Conservation (phyloP, 2,329 filamentous ascomycete genomes). For the Dendryphion nanum region DNA sequence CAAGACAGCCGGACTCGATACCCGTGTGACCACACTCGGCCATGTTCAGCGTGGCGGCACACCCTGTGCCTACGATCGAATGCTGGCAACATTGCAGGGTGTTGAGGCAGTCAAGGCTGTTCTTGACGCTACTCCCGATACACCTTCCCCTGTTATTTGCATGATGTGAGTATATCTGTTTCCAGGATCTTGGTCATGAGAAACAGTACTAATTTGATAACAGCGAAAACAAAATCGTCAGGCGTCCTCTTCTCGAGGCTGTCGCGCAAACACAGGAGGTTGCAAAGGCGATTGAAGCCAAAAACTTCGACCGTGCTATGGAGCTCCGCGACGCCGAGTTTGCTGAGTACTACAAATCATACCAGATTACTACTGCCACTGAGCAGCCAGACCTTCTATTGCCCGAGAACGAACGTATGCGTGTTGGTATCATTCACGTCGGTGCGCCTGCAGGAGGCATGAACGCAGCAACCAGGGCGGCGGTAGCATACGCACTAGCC, state of each 20-base stretch:
- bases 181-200: too few relatives aligned
- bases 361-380: conserved; percentile 85
- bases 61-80: conserved; percentile 90
- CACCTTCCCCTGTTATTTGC: conserved; percentile 90
- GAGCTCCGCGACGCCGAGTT: conserved; percentile 88
- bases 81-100: conserved; percentile 88
- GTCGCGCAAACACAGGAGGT: conserved; percentile 85
- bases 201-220: too few relatives aligned
- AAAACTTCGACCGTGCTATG: conserved; percentile 89
- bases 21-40: conserved; percentile 88
- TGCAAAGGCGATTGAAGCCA: conserved; percentile 74
- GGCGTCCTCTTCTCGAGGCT: conserved; percentile 84
- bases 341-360: conserved; percentile 85
- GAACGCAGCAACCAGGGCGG: conserved; percentile 93
- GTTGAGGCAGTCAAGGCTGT: conserved; percentile 93
- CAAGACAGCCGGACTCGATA: conserved; percentile 78
- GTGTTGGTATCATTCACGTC: conserved; percentile 93
- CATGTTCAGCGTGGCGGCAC: conserved; percentile 96
- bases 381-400: conserved; percentile 68
- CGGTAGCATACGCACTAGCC: conserved; percentile 87
- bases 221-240: conserved; percentile 96
- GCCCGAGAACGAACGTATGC: conserved; percentile 77
- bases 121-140: conserved; percentile 76
- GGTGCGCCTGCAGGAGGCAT: conserved; percentile 96
- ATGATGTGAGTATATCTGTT: too few relatives aligned